Conservation (phyloP, 1,139 yeast genomes). For the Candida sp. region DNA sequence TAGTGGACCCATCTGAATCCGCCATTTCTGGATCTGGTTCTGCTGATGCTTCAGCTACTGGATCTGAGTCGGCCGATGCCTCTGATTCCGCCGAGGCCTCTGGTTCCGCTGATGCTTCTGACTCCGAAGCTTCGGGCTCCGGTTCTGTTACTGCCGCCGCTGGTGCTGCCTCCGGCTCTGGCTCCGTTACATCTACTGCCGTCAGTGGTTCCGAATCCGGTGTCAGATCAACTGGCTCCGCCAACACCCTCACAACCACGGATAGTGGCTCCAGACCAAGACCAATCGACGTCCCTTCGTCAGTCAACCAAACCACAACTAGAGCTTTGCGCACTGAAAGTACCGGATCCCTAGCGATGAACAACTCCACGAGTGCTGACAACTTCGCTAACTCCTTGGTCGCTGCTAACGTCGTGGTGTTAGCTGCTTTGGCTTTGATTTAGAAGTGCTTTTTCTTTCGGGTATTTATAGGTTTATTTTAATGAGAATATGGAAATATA, state of each 20-base stretch:
- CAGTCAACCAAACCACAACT: slow-evolving; percentile 2
- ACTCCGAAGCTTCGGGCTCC: not conserved
- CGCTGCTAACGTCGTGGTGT: slow-evolving; percentile 2
- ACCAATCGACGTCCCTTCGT: not conserved
- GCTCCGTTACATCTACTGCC: not conserved
- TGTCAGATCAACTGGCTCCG: not conserved
- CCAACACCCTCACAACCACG: not conserved
- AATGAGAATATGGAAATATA: not conserved
- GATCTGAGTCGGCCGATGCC: not conserved
- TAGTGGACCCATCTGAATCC: not conserved
- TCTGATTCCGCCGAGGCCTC: not conserved
- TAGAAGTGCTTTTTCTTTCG: not conserved
- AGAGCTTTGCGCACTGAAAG: not conserved
- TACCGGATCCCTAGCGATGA: not conserved
- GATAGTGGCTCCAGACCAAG: slow-evolving; percentile 1
- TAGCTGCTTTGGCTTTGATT: slow-evolving; percentile 8
- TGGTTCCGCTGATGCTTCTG: not conserved
- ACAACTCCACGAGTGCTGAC: not conserved
- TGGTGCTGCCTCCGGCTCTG: not conserved
- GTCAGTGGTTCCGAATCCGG: slow-evolving; percentile 3
- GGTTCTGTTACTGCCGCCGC: not conserved
- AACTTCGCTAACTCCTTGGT: slow-evolving; percentile 3
- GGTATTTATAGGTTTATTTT: not conserved
- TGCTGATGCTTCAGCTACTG: not conserved
- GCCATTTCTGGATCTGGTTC: not conserved